Base-by-base conservation (phyloP, 495 filamentous ascomycete genomes). In the Neurospora cerealis region DNA sequence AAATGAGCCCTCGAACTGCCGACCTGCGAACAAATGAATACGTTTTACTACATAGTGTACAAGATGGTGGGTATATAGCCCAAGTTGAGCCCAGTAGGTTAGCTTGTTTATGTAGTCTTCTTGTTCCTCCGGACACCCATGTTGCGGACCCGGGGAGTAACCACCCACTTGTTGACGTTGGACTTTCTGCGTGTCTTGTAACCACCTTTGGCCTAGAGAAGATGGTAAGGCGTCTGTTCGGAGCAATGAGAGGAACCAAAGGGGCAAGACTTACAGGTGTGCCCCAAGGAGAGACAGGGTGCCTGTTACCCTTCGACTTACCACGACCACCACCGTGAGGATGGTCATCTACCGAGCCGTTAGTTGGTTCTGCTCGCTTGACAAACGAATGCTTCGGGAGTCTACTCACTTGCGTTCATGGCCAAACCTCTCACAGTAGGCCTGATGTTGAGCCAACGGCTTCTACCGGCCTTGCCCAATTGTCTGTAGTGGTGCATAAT, bases 261-360 rank as follows among this genome's bases (percentile, higher is more conserved):
- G 44, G 37, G 69, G 73, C 71, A 44, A 44, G 42, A 88, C 93
- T 82, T 92, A 97, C 94, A 83, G 93, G 94, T 80, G 89, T 90
- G 78, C 96, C 96, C 96, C 96, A 99, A 74, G 94, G 94, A 85
- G 93, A 97, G 80, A 94, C 93, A 62, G 96, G 95, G 80, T 96
- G 85, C 72, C 93, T 88, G 82, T 98, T 98, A 87, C 96, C 95
- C 92, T 99, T 98, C 34, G 93, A 97, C 86, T 99, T 99, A 81
- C 96, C 96, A 85, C 96, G 88, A 80, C 96, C 96, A 91, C 96
- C 96, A 88, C 96, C 96, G 83, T 99, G 96, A 77, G 96, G 95
- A 88, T 99, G 96, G 77, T 99, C 96, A 74, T 85, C 88, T 89
- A 69, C 37, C 38, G 4, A 15, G 21, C 38, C 32, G 75, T 87